These are phyloP conservation scores for Candida sithepensis DNA, from an alignment of 805 yeast species.

Conservation along the genomic window DNA sequence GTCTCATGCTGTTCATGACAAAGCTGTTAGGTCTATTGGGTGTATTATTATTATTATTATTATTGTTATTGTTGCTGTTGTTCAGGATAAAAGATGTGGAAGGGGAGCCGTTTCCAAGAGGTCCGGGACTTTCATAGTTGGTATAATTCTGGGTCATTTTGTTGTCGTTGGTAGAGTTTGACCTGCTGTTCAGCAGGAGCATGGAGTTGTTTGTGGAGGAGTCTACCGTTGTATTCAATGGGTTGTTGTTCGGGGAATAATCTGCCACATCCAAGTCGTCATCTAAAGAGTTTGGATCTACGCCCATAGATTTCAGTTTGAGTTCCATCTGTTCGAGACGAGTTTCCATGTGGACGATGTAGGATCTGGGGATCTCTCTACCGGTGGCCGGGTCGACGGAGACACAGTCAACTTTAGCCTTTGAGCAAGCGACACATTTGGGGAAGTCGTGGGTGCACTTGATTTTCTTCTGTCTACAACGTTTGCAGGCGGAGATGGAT, in stretches of 20 bases:
- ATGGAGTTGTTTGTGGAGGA: not conserved
- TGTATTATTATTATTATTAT: not conserved
- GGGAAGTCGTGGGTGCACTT: conserved; percentile 70
- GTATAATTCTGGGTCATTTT: not conserved
- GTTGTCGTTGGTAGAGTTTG: not conserved
- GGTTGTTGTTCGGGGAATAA: not conserved
- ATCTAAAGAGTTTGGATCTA: not conserved
- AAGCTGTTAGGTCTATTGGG: not conserved
- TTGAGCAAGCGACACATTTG: conserved; percentile 56
- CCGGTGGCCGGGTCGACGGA: conserved; percentile 89
- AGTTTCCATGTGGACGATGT: conserved; percentile 69
- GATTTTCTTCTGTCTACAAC: conserved; percentile 69
- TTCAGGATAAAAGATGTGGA: not conserved
- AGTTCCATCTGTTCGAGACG: conserved; percentile 54
- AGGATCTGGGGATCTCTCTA: conserved; percentile 77
- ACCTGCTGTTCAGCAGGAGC: not conserved
- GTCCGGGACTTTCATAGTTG: not conserved
- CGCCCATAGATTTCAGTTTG: conserved; percentile 41
- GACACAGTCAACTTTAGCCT: conserved; percentile 70
- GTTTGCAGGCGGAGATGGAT: conserved; percentile 77
- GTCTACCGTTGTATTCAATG: not conserved
- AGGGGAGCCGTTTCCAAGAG: not conserved
- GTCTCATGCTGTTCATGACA: not conserved
- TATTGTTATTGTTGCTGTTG: too few relatives aligned
- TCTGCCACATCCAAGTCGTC: not conserved